Base-by-base conservation (phyloP, 2,329 filamentous ascomycete species). In the Fusarium begoniae region DNA sequence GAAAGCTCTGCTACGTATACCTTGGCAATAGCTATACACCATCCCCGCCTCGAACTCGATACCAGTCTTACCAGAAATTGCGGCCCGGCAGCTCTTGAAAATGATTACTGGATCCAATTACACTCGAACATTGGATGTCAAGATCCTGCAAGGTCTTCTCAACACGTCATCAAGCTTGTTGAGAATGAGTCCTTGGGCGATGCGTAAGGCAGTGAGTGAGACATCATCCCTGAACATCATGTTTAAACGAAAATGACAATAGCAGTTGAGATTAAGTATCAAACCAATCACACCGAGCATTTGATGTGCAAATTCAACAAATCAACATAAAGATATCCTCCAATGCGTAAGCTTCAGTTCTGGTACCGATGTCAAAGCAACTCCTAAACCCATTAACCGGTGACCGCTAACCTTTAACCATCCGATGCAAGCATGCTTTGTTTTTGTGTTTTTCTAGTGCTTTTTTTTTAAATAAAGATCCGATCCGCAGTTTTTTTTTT, bases 1-100 rank as follows among this genome's bases (percentile, higher is more conserved):
- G 94, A 85, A 94, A 94, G 50, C 89, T 92, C 6, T 93, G 80
- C 83, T 85, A 85, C 95, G 92, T 80, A 96, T 95, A 77, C 89
- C 91, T 85, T 94, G 94, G 84, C 53, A 94, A 85, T 20, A 35
- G 8, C 17, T 8, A 24, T 35, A 35, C 48, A 20, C 8, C 30
- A 6, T 51, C 30, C 5, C 35, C 3, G 12, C 6, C 30, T 51
- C 48, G 17, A 51, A 35, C 11, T n/a, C 22, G 22, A 15, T 51
- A 10, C 22, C 30, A 20, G 12, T 18, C 30, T 18, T 86, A 72
- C 91, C 88, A 81, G 92, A 90, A 86, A 93, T 93, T 83, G 87
- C 90, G 86, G 80, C 78, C 93, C 83, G 8, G 91, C 90, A 75
- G 90, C 88, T 59, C 89, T 90, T 35, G 88, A 90, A 66, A 85